Base-by-base conservation (phyloP, 345 rosid genomes). In the Syzygium jambos region DNA sequence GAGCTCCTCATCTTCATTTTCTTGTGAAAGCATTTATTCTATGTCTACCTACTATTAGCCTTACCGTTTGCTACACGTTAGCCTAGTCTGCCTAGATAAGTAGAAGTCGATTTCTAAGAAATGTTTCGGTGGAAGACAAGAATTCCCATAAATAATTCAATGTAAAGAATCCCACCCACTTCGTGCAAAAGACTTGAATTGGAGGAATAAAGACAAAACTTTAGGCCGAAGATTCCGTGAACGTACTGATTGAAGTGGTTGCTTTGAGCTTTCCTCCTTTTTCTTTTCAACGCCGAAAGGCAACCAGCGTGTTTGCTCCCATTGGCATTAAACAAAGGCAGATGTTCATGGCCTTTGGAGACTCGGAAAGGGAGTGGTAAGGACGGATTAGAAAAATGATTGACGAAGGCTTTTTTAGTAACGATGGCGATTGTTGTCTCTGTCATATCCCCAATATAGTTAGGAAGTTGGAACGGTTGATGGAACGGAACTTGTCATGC, bases 221-320 rank as follows among this genome's bases (percentile, higher is more conserved):
- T 23, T 9, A 56, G 61, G 68, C 30, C 30, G 30, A 59, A 15
- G 14, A 59, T 12, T n/a, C 16, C 7, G 65, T 11, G 65, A 59
- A 59, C 30, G 0, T 0, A 5, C 9, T 59, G 11, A 56, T 56
- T 56, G 61, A 56, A 4, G 13, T 4, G 13, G n/a, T 23, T 5
- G 61, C n/a, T 56, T 23, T 23, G 4, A 23, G 13, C 13, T 4
- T 19, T 10, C 9, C 7, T 11, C 61, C 3, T 56, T 22, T 56
- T 56, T 10, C 13, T 9, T 23, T 19, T 56, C n/a, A 23, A 19
- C 57, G 8, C 8, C 57, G 19, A 4, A 52, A 52, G 57, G 57
- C 57, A 54, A 54, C 57, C 57, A 7, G 57, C 3, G 23, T 2
- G 7, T 53, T 54, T 19, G 9, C 57, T 54, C 57, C 57, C 57